Conservation (phyloP, 2,329 filamentous ascomycete species). For the Phialophora verrucosa region DNA sequence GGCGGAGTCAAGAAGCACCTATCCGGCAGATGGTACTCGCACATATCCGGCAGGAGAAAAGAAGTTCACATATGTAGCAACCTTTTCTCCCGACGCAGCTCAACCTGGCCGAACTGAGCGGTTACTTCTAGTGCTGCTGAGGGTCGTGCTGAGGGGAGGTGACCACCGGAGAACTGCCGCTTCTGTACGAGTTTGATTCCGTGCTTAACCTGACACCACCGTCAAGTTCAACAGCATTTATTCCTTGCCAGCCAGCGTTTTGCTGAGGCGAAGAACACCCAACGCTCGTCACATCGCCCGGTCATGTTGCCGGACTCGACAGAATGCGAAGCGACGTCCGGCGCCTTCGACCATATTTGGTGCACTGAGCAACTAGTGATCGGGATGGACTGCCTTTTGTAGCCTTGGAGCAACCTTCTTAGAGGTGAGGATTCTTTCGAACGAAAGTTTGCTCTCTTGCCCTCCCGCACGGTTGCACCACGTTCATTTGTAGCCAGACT, state of each 20-base stretch:
- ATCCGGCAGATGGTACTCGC: not conserved
- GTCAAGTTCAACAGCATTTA: not conserved
- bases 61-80: not conserved
- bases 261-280: not conserved
- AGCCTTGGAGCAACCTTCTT: not conserved
- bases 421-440: not conserved
- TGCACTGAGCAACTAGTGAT: not conserved
- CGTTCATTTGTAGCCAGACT: not conserved
- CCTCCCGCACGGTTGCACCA: not conserved
- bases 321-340: not conserved
- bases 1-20: not conserved
- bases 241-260: not conserved
- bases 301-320: not conserved
- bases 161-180: conserved; percentile 20
- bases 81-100: not conserved
- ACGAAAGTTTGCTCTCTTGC: not conserved
- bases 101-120: not conserved
- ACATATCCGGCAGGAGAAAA: not conserved
- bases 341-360: not conserved
- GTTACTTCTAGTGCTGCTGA: not conserved
- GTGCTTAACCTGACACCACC: not conserved
- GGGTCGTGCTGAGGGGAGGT: too few species aligned
- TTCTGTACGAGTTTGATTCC: not conserved
- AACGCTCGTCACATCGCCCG: not conserved
- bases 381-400: not conserved